Evolutionary conservation across 2,329 filamentous ascomycete genomes (phyloP).

Genomic region (Aspergillus uvarum): DNA sequence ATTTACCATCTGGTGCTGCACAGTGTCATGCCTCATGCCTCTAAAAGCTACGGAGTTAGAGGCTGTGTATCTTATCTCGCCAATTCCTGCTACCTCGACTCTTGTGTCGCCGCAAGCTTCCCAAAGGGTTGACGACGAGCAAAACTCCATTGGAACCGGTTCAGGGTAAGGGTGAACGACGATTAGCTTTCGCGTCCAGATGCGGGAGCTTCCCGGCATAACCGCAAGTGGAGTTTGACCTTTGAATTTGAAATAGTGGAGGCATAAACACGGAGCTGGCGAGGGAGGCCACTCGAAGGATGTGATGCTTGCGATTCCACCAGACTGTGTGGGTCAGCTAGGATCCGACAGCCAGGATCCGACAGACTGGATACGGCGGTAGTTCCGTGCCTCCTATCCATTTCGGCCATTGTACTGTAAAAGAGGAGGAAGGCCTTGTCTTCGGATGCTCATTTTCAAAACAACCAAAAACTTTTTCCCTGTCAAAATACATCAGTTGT

Average conservation of each 20-base stretch:
- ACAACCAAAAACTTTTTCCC: no score
- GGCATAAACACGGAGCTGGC: slow-evolving; percentile 1
- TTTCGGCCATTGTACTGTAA: neutral
- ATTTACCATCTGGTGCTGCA: no score
- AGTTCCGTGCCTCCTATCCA: slow-evolving; percentile 10
- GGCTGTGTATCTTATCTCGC: neutral
- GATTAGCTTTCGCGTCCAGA: neutral
- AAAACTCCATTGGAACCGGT: neutral
- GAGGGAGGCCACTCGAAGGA: slow-evolving; percentile 14
- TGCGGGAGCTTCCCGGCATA: slow-evolving; percentile 7
- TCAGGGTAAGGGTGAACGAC: neutral
- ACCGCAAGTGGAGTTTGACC: slow-evolving; percentile 3
- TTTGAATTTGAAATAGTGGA: slow-evolving; percentile 6
- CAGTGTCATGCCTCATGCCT: no score
- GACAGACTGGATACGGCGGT: slow-evolving; percentile 25
- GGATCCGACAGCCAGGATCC: slow-evolving; percentile 24
- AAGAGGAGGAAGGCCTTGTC: neutral
- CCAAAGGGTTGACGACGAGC: neutral
- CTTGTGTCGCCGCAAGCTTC: neutral
- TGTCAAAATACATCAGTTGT: no score
- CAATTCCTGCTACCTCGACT: neutral
- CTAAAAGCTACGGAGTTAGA: no score
- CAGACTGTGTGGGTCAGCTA: slow-evolving; percentile 17
- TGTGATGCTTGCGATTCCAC: slow-evolving; percentile 19
- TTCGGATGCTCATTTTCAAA: no score